Conservation (phyloP, 2,329 filamentous ascomycete species). For the Microascus cirrosus region DNA sequence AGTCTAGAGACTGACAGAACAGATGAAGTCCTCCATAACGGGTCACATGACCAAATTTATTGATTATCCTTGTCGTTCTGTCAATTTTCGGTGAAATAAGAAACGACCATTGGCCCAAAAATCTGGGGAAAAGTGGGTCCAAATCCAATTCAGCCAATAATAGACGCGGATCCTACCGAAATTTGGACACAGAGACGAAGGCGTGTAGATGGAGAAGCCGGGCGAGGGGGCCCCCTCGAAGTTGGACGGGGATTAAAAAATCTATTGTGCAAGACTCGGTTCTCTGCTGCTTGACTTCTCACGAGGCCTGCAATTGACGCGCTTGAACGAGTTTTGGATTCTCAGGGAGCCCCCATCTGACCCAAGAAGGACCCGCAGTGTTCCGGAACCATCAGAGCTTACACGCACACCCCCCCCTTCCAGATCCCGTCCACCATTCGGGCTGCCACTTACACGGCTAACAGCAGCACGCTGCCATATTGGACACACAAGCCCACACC, state of each 20-base stretch:
- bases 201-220: not conserved
- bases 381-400: not conserved
- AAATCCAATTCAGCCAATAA: constrained; percentile 1
- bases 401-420: constrained; percentile 3
- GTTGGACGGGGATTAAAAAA: constrained; percentile 2
- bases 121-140: not conserved
- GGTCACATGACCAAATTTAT: constrained; percentile 3
- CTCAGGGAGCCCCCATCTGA: not conserved
- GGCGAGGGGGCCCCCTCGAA: not conserved
- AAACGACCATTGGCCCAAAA: constrained; percentile 1
- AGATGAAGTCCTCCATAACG: not conserved
- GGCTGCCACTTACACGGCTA: constrained; percentile 4
- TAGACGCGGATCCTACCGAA: constrained; percentile 1
- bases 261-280: constrained; percentile 1
- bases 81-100: constrained; percentile 3
- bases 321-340: not conserved
- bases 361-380: not conserved
- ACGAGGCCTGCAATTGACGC: constrained; percentile 2
- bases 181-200: not conserved
- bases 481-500: not conserved
- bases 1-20: not conserved
- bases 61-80: not conserved
- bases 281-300: constrained; percentile 1
- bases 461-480: constrained; percentile 3
- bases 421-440: not conserved